Percentiles rank a stretch among this genome's conserved stretches.
Evolutionary conservation across 2,329 filamentous ascomycete genomes (phyloP).

Genomic region (Epichloe festucae): DNA sequence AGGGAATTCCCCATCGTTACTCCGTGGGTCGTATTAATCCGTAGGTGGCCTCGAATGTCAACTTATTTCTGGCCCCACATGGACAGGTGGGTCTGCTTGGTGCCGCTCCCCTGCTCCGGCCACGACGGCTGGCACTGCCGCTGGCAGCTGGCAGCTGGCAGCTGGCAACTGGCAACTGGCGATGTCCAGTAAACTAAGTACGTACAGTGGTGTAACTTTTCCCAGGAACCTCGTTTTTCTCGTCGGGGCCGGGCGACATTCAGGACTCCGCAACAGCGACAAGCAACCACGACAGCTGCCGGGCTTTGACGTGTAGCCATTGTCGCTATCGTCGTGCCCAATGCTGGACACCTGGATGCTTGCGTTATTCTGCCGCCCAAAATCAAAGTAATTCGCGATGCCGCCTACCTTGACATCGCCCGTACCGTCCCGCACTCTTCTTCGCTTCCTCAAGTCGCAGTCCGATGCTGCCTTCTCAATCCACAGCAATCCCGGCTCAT

Average conservation of each 20-base stretch:
- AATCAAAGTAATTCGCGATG: conserved; percentile 23
- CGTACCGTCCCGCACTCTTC: conserved; percentile 43
- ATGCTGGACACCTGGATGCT: conserved; percentile 4
- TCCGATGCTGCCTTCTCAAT: conserved; percentile 44
- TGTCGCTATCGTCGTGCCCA: conserved; percentile 4
- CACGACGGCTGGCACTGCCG: background rate
- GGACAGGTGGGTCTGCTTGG: background rate
- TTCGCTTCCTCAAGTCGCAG: conserved; percentile 63
- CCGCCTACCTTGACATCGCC: conserved; percentile 28
- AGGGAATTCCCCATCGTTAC: no score
- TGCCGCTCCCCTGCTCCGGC: background rate
- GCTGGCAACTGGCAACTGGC: background rate
- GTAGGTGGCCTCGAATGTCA: no score
- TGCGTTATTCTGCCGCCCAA: conserved; percentile 5
- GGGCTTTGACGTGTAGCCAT: conserved; percentile 4
- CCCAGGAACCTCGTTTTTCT: background rate
- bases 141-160: background rate
- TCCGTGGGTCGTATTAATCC: no score
- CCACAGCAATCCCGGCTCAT: conserved; percentile 18
- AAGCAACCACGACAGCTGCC: background rate
- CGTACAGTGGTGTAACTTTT: background rate
- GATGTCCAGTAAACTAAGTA: background rate
- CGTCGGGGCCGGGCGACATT: background rate
- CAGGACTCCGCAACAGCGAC: background rate
- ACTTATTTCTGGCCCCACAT: no score